These are phyloP conservation scores for Fraxinus angustifolia DNA, from an alignment of 305 asterid genomes.

Conservation along the genomic window DNA sequence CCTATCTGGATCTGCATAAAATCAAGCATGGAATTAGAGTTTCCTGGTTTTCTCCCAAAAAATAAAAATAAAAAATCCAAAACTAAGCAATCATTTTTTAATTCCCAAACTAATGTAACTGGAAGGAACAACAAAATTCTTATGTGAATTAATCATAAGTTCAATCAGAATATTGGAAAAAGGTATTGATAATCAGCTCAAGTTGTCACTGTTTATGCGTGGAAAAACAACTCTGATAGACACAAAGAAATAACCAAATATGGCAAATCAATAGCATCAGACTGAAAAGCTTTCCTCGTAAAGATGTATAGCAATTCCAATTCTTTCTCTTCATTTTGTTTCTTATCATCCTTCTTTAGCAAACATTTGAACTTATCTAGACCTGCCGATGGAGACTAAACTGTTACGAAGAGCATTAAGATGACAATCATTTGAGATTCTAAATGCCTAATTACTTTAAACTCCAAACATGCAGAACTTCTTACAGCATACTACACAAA, in stretches of 20 bases:
- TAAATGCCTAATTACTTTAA: neutral
- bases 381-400: neutral
- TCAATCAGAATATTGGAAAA: neutral
- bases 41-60: slow-evolving; percentile 10
- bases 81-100: neutral
- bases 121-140: slow-evolving; percentile 5
- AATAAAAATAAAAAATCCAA: neutral
- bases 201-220: neutral
- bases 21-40: slow-evolving; percentile 6
- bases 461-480: neutral
- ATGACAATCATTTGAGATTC: neutral
- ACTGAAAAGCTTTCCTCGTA: neutral
- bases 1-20: slow-evolving; percentile 84
- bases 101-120: neutral
- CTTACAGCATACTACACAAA: slow-evolving; percentile 1
- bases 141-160: neutral
- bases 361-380: neutral
- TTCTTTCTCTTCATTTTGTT: neutral
- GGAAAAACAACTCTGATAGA: neutral
- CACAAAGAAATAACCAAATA: neutral
- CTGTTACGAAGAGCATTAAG: neutral
- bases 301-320: neutral
- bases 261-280: slow-evolving; percentile 2
- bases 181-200: neutral
- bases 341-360: neutral